Conservation (phyloP, 163 green algal species). For the Scenedesmus sp. region DNA sequence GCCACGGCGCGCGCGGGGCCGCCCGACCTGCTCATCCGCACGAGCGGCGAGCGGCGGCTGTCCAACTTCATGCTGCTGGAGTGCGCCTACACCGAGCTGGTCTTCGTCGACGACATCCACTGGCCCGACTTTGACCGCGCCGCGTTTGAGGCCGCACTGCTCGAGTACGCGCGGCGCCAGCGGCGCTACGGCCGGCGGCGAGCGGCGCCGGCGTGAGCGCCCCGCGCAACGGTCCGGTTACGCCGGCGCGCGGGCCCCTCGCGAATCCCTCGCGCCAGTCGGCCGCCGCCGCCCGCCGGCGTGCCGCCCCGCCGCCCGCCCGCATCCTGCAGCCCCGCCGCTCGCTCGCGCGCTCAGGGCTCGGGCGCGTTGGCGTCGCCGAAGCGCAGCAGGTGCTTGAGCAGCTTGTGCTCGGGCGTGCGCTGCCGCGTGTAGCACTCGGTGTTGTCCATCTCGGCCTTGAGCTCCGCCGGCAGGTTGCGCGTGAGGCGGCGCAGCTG, state of each 20-base stretch:
- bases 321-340: too few species aligned
- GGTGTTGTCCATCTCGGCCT: constrained; percentile 23
- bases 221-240: too few species aligned
- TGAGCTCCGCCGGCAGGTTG: background rate
- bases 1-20: constrained; percentile 51
- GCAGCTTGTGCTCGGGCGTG: constrained; percentile 22
- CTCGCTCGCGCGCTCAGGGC: too few species aligned
- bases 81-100: constrained; percentile 79
- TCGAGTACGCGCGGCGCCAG: constrained; percentile 54
- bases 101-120: constrained; percentile 60
- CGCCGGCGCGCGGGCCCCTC: too few species aligned
- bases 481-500: constrained; percentile 3
- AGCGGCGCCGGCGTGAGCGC: too few species aligned
- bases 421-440: constrained; percentile 26
- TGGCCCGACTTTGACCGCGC: constrained; percentile 77
- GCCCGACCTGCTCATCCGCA: constrained; percentile 89
- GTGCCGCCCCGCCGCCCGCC: too few species aligned
- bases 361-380: constrained; percentile 13
- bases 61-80: constrained; percentile 83
- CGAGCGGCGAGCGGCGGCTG: constrained; percentile 74
- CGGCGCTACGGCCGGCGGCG: constrained; percentile 58
- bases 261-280: too few species aligned
- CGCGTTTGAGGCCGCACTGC: constrained; percentile 54
- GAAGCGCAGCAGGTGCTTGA: constrained; percentile 39
- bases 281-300: too few species aligned